Conservation (phyloP, 805 yeast species). For the Teunomyces kruisii region DNA sequence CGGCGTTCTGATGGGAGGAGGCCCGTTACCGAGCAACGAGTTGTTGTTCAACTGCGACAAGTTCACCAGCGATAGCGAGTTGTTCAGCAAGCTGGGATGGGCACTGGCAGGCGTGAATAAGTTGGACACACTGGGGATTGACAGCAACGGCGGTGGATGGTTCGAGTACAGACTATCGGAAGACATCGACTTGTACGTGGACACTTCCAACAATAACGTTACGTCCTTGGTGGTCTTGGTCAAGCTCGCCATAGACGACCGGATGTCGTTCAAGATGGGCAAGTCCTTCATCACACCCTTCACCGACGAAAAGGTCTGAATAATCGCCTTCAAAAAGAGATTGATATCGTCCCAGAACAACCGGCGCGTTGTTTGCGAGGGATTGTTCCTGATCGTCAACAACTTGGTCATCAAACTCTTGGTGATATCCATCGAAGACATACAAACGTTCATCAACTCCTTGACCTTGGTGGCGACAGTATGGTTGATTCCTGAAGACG, state of each 20-base stretch:
- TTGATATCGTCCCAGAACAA: constrained; percentile 85
- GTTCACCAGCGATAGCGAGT: constrained; percentile 15
- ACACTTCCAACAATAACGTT: constrained; percentile 73
- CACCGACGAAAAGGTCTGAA: constrained; percentile 79
- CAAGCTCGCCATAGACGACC: constrained; percentile 75
- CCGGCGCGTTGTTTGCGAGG: constrained; percentile 52
- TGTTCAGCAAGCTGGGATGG: constrained; percentile 18
- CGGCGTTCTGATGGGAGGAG: constrained; percentile 25
- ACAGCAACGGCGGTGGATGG: constrained; percentile 24
- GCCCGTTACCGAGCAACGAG: constrained; percentile 2
- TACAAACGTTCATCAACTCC: constrained; percentile 75
- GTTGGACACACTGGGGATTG: constrained; percentile 34
- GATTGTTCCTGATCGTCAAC: constrained; percentile 47
- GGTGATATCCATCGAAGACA: constrained; percentile 80
- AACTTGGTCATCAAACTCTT: constrained; percentile 60
- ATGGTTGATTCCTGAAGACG: constrained; percentile 25
- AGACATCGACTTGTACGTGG: constrained; percentile 32
- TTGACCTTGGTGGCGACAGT: constrained; percentile 62
- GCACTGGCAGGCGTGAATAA: constrained; percentile 31
- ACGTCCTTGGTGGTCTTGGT: constrained; percentile 91
- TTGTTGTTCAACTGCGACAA: constrained; percentile 9
- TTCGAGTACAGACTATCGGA: constrained; percentile 15
- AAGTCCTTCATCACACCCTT: constrained; percentile 79
- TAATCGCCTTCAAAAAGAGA: constrained; percentile 75
- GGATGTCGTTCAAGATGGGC: constrained; percentile 73